Percentiles rank a stretch among this genome's conserved stretches.
Conservation (phyloP, 2,329 filamentous ascomycete species). For the Fusarium albidum region DNA sequence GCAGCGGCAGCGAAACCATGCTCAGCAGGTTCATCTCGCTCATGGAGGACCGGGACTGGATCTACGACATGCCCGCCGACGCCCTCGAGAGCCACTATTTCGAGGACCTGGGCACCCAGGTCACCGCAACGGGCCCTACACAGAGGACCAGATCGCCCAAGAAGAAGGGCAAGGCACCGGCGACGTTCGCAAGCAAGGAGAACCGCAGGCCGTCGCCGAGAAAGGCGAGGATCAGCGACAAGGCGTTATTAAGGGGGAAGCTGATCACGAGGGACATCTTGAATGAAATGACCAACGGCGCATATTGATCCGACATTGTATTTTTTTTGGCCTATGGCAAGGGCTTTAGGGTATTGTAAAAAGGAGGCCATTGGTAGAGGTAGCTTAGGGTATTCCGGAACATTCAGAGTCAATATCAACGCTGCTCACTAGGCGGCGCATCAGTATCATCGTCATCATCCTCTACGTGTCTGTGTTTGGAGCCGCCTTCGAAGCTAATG, state of each 20-base stretch:
- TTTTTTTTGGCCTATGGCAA: slow-evolving; percentile 19
- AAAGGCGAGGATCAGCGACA: slow-evolving; percentile 65
- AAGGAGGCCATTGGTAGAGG: too few relatives aligned
- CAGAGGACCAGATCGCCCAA: slow-evolving; percentile 41
- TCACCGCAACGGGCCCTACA: slow-evolving; percentile 45
- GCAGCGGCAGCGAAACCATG: slow-evolving; percentile 76
- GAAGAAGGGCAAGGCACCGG: slow-evolving; percentile 35
- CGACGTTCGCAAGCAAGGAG: slow-evolving; percentile 49
- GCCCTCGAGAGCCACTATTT: slow-evolving; percentile 75
- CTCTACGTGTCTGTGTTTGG: slow-evolving; percentile 36
- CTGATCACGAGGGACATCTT: slow-evolving; percentile 79
- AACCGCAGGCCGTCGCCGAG: slow-evolving; percentile 60
- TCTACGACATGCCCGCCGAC: slow-evolving; percentile 73
- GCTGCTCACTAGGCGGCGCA: slow-evolving; percentile 19
- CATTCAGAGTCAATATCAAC: slow-evolving; percentile 21
- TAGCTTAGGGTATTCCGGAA: slow-evolving; percentile 1
- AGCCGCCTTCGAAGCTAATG: slow-evolving; percentile 46
- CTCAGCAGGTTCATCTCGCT: slow-evolving; percentile 77
- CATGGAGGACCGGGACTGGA: slow-evolving; percentile 82
- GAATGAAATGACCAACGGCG: slow-evolving; percentile 69
- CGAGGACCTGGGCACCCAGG: slow-evolving; percentile 63
- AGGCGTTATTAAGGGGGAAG: slow-evolving; percentile 69
- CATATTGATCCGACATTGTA: slow-evolving; percentile 45
- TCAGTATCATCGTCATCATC: slow-evolving; percentile 33
- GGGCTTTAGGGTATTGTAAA: too few relatives aligned